Evolutionary conservation across 352 stramenopile species (phyloP), one percentile per base, ranked within the genome.

Genomic region (Phytophthora nicotianae): DNA sequence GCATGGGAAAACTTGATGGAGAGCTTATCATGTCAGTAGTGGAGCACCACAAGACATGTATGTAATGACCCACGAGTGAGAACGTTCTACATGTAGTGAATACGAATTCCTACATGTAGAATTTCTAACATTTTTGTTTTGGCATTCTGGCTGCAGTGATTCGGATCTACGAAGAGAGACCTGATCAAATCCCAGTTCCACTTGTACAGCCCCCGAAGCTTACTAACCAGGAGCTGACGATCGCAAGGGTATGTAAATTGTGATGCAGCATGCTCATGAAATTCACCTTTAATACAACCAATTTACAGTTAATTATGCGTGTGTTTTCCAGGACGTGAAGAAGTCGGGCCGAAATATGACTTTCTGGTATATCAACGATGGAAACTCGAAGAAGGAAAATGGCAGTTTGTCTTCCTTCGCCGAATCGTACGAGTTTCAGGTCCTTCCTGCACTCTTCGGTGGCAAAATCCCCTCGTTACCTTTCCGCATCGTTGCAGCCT

Each of bases 11-110:
- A 50, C 21, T 89, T 26, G 81, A 90, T 26, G 83, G 81, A 29
- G 83, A 90, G 19, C 33, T 90, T 20, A 52, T 86, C 17, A 74
- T 89, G 65, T 75, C 80, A 1, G 76, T 91, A 21, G 62, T 91
- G 47, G 78, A 89, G 53, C 63, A 80, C 41, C 68, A 89, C 65
- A 50, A 62, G 47, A 42, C 65, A 63, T 58, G 74, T 85, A 55
- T 33, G 68, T 61, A 32, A 29, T 32, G 37, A 19, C 17, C 2
- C 11, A 41, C 11, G 26, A 20, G 14, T 33, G 10, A 23, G 16
- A 35, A 45, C 23, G 41, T 26, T 9, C 8, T 8, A n/a, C n/a
- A n/a, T n/a, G 10, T 4, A 14, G 32, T 51, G 45, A 21, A 16
- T 16, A 47, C n/a, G 16, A 29, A 33, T n/a, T 41, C 8, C 27